Conservation (phyloP, 257 asterid species). For the Jasminum sambac region DNA sequence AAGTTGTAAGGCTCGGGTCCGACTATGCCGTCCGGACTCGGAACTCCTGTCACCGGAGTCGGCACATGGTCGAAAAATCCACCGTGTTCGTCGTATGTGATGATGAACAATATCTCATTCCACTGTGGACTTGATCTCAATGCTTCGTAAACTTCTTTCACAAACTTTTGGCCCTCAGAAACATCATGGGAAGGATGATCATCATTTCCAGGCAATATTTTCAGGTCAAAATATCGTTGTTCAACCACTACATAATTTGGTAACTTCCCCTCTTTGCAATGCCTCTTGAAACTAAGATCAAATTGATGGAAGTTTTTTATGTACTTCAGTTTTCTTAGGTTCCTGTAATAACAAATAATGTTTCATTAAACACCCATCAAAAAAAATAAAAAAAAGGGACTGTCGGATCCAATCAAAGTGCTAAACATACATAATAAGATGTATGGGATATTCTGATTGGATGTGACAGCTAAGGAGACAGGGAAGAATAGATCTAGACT, state of each 20-base stretch:
- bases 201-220: constrained; percentile 57
- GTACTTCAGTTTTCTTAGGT: constrained; percentile 68
- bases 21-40: constrained; percentile 58
- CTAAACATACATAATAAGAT: no score
- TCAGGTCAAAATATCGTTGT: constrained; percentile 59
- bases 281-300: constrained; percentile 56
- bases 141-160: constrained; percentile 62
- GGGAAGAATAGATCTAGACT: no score
- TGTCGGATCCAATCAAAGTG: no score
- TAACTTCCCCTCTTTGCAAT: constrained; percentile 69
- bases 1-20: constrained; percentile 60
- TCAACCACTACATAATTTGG: constrained; percentile 75
- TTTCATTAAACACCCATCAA: no score
- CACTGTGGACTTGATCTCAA: constrained; percentile 72
- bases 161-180: constrained; percentile 58
- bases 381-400: no score
- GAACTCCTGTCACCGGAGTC: constrained; percentile 52
- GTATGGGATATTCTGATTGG: no score
- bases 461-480: no score
- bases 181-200: constrained; percentile 83
- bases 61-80: constrained; percentile 82
- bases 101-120: constrained; percentile 55
- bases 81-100: constrained; percentile 71
- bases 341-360: constrained; percentile 44
- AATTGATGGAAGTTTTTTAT: constrained; percentile 57